A percentile compares a stretch with the other conserved stretches of the same genome.
Conservation (phyloP, 2,329 filamentous ascomycete species). For the Xylaria sp. region DNA sequence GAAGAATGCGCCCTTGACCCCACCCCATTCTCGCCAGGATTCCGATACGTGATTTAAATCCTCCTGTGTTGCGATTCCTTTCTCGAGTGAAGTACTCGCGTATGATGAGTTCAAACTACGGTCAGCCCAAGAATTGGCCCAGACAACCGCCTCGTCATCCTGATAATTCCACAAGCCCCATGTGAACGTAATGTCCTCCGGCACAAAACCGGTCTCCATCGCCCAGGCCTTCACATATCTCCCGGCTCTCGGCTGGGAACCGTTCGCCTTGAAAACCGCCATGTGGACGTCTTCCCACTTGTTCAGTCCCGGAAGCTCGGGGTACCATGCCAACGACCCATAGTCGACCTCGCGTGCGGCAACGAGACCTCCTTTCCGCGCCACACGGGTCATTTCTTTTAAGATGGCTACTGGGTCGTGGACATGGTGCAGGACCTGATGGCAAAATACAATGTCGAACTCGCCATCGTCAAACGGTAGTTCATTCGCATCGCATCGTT, state of each 20-base stretch:
- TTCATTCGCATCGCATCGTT: slow-evolving; percentile 31
- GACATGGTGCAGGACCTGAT: slow-evolving; percentile 64
- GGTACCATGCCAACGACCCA: slow-evolving; percentile 20
- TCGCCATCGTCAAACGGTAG: slow-evolving; percentile 49
- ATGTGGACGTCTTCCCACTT: slow-evolving; percentile 23
- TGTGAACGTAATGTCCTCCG: slow-evolving; percentile 16
- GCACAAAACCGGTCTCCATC: slow-evolving; percentile 13
- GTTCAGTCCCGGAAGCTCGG: slow-evolving; percentile 18
- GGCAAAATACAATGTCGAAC: slow-evolving; percentile 65
- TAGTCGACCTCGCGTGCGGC: slow-evolving; percentile 36
- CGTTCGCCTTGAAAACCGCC: slow-evolving; percentile 15
- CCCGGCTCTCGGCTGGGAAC: slow-evolving; percentile 22
- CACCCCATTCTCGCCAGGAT: slow-evolving; percentile 22
- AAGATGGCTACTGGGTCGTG: slow-evolving; percentile 55
- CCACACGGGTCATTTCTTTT: slow-evolving; percentile 59
- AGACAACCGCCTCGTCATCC: slow-evolving; percentile 16
- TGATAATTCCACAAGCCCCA: slow-evolving; percentile 29
- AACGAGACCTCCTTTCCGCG: slow-evolving; percentile 57
- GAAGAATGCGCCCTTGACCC: slow-evolving; percentile 22
- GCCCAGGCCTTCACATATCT: slow-evolving; percentile 25
- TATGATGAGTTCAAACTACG: slow-evolving; percentile 20
- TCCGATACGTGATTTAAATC: slow-evolving; percentile 21
- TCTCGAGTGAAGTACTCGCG: slow-evolving; percentile 5
- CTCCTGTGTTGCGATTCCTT: slow-evolving; percentile 16
- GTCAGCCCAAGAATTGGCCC: slow-evolving; percentile 21